Base-by-base conservation (phyloP, 257 asterid species). In the Scutellaria galericulata region DNA sequence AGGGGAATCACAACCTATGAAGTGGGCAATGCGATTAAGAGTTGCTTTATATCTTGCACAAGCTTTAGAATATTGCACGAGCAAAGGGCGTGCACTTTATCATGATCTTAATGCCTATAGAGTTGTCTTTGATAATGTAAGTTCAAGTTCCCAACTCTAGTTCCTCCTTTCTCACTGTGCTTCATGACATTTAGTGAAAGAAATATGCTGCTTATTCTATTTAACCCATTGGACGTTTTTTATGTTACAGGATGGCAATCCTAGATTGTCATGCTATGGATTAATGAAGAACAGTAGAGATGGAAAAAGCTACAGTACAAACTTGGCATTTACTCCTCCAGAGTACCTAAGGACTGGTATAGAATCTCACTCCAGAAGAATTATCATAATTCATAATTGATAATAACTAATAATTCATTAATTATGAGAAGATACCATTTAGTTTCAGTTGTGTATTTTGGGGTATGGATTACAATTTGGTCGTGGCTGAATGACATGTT, bases 1-100 rank as follows among this genome's bases (percentile, higher is more conserved):
- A 93, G 98, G 98, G 98, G 98, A 93, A 74, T 39, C 97, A 72
- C 97, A 93, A 72, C 97, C 98, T 27, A 89, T 93, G 97, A 88
- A 89, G 83, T 94, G 99, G 97, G 91, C 97, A n/a, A 91, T 94
- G 97, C 88, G 99, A 68, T 83, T 94, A 80, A 86, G 99, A 79
- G 99, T 94, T 69, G 96, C 97, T 68, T 81, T 89, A 12, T 94
- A 77, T 83, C 83, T 91, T 71, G 97, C 95, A 9, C 95, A 94
- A 82, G 99, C 97, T 48, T 83, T 91, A 57, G 96, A 94, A 75
- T 91, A 88, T 79, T 94, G 99, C 83, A 91, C 93, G 2, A 81
- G 77, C 87, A 91, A 81, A 87, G 97, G 96, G 54, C 89, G 97
- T 14, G 86, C 90, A 52, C 97, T 94, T 72, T 94, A 94, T 84